These are phyloP conservation scores for Skeletonema costatum DNA, from an alignment of 108 stramenopile species.

Conservation along the genomic window DNA sequence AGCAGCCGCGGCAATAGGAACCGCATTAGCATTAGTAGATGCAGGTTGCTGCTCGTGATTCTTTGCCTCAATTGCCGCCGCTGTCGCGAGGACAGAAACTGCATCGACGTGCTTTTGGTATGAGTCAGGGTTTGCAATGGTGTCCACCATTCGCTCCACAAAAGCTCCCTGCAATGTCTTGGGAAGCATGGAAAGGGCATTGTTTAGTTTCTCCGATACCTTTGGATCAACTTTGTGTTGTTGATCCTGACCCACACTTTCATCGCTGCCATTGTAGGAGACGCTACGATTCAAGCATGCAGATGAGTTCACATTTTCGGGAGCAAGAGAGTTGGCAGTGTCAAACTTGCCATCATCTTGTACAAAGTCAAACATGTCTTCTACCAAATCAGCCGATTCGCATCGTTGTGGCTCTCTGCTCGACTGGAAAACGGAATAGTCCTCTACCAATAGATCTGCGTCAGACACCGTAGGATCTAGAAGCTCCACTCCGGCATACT, in stretches of 20 bases:
- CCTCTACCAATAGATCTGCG: constrained; percentile 50
- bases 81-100: constrained; percentile 52
- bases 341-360: constrained; percentile 15
- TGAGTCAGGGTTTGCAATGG: constrained; percentile 40
- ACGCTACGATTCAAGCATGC: constrained; percentile 19
- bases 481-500: constrained; percentile 24
- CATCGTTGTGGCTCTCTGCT: constrained; percentile 13
- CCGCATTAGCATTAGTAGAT: constrained; percentile 22
- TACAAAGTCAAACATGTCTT: constrained; percentile 41
- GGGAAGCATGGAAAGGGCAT: constrained; percentile 57
- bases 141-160: constrained; percentile 60
- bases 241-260: constrained; percentile 3
- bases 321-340: background rate
- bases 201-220: constrained; percentile 51
- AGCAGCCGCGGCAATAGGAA: constrained; percentile 58
- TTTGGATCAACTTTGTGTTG: constrained; percentile 19
- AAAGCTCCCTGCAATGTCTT: constrained; percentile 59
- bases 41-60: constrained; percentile 20
- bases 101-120: constrained; percentile 52
- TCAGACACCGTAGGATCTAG: constrained; percentile 47
- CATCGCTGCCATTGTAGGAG: constrained; percentile 7
- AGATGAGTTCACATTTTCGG: constrained; percentile 18
- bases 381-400: constrained; percentile 35
- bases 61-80: constrained; percentile 58
- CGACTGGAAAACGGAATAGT: background rate